A percentile compares a stretch with the other conserved stretches of the same genome.
phyloP scores from a whole-genome alignment of 495 filamentous ascomycete genomes.

The Geopyxis carbonaria region DNA sequence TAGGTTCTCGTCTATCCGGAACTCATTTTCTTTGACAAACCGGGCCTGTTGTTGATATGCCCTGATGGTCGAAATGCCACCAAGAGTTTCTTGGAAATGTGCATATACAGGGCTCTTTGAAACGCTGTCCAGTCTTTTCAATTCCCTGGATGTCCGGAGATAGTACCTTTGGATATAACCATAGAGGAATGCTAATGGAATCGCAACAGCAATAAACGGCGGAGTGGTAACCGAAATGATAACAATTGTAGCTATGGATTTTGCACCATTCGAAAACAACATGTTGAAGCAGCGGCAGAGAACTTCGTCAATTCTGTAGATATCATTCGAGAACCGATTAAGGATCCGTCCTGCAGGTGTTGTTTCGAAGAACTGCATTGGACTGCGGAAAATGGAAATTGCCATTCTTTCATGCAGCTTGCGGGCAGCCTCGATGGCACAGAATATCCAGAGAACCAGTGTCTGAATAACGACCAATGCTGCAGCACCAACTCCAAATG shows the following conservation, averaged over 20 bases:
- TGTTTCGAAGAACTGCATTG: slow-evolving; percentile 98
- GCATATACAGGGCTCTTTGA: slow-evolving; percentile 92
- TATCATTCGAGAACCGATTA: slow-evolving; percentile 79
- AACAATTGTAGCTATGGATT: slow-evolving; percentile 67
- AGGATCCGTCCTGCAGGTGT: slow-evolving; percentile 94
- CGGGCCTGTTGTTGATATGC: slow-evolving; percentile 78
- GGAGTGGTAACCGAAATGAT: slow-evolving; percentile 74
- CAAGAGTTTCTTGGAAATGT: slow-evolving; percentile 95
- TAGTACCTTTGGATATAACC: slow-evolving; percentile 95
- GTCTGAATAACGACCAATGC: slow-evolving; percentile 79
- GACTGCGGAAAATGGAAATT: slow-evolving; percentile 89
- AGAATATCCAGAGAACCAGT: slow-evolving; percentile 95
- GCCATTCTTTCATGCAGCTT: slow-evolving; percentile 98
- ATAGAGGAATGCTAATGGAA: slow-evolving; percentile 70
- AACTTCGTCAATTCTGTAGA: slow-evolving; percentile 91
- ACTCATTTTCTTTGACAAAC: slow-evolving; percentile 89
- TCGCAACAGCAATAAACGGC: slow-evolving; percentile 56
- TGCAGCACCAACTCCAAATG: slow-evolving; percentile 79
- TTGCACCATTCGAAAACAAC: slow-evolving; percentile 78
- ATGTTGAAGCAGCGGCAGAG: slow-evolving; percentile 83
- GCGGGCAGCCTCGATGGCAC: slow-evolving; percentile 91
- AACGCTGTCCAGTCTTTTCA: slow-evolving; percentile 91
- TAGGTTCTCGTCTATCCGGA: slow-evolving; percentile 90
- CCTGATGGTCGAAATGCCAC: slow-evolving; percentile 90
- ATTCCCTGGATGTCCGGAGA: slow-evolving; percentile 81